Conservation (phyloP, 2,329 filamentous ascomycete genomes). For the Claviceps sp. region DNA sequence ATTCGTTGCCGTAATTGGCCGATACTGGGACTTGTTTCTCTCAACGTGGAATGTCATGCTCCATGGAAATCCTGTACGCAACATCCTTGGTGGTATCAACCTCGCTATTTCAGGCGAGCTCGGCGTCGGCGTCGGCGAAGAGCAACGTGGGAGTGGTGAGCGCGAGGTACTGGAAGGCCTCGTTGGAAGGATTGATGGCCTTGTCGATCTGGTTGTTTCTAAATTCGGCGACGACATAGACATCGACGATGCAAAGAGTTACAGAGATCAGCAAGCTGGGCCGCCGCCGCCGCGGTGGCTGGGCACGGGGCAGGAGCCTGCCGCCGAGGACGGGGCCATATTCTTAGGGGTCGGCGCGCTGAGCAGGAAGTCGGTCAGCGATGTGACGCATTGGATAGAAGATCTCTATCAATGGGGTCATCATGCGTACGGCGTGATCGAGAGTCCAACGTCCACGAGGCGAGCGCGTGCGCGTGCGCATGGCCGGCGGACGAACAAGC, state of each 20-base stretch:
- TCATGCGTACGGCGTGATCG: conserved; percentile 70
- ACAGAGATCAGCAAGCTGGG: conserved; percentile 9
- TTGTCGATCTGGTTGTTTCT: conserved; percentile 79
- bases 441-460: conserved; percentile 59
- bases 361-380: conserved; percentile 55
- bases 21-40: conserved; percentile 65
- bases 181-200: conserved; percentile 61
- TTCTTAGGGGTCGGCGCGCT: conserved; percentile 72
- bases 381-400: conserved; percentile 76
- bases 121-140: conserved; percentile 87
- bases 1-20: conserved; percentile 59
- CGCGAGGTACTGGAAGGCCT: conserved; percentile 88
- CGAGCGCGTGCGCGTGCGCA: conserved; percentile 25
- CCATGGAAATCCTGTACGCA: conserved; percentile 73
- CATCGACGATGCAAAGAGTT: conserved; percentile 12
- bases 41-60: conserved; percentile 80
- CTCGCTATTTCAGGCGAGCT: conserved; percentile 82
- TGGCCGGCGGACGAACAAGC: conserved; percentile 17
- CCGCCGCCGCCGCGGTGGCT: conserved; percentile 43
- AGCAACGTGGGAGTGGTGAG: conserved; percentile 88
- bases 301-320: conserved; percentile 53
- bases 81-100: conserved; percentile 72
- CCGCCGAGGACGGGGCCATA: conserved; percentile 67
- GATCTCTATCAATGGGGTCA: conserved; percentile 75
- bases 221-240: conserved; percentile 53